A percentile compares a stretch with the other conserved stretches of the same genome.
Conservation (phyloP, 2,329 filamentous ascomycete genomes). For the Xylariaceae sp. region DNA sequence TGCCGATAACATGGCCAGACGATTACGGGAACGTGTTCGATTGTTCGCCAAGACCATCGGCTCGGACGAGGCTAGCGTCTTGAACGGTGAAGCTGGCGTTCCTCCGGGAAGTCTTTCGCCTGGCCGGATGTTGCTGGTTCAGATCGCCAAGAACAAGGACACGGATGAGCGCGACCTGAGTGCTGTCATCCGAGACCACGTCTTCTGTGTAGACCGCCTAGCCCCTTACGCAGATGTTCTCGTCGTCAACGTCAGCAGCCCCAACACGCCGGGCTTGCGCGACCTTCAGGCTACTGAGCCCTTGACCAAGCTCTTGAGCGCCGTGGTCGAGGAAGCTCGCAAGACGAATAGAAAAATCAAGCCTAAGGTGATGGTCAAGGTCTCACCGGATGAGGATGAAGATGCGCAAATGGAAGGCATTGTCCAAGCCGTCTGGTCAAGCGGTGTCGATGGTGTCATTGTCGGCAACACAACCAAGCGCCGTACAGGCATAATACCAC, state of each 20-base stretch:
- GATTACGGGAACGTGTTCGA: conserved; percentile 72
- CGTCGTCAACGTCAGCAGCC: conserved; percentile 97
- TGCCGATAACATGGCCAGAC: conserved; percentile 78
- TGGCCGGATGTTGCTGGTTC: conserved; percentile 79
- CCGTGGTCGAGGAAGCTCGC: conserved; percentile 76
- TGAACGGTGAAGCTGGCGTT: conserved; percentile 73
- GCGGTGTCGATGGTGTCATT: conserved; percentile 90
- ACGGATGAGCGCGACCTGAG: conserved; percentile 82
- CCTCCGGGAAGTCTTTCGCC: conserved; percentile 75
- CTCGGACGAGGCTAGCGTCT: conserved; percentile 66
- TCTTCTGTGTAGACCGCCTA: conserved; percentile 80
- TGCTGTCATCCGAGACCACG: conserved; percentile 76
- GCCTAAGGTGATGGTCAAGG: conserved; percentile 93
- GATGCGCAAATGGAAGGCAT: conserved; percentile 83
- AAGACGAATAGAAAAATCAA: conserved; percentile 65
- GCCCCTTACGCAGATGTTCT: conserved; percentile 89
- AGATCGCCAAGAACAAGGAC: conserved; percentile 94
- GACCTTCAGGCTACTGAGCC: conserved; percentile 82
- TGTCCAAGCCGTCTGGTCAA: conserved; percentile 75
- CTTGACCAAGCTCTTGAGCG: conserved; percentile 72
- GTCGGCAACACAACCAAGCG: conserved; percentile 96
- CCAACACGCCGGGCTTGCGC: conserved; percentile 88
- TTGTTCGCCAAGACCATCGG: conserved; percentile 70
- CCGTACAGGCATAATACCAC: conserved; percentile 65
- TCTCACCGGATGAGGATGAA: conserved; percentile 90